Percentiles rank a stretch among this genome's conserved stretches.
Evolutionary conservation across 257 asterid genomes (phyloP).

Genomic region (Gynochthodes officinalis): DNA sequence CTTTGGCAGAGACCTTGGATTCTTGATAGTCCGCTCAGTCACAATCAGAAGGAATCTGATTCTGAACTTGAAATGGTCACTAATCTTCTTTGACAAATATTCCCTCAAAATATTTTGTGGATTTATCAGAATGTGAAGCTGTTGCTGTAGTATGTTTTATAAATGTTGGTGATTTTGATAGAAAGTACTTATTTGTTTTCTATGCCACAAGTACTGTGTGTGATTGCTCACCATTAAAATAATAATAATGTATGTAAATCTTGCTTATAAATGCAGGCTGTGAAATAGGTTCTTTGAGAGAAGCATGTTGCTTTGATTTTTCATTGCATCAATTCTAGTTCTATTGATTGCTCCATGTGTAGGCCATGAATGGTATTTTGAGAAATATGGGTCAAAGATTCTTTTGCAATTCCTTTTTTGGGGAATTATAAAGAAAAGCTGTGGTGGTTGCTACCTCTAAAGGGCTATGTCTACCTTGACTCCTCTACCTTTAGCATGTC

Average conservation of each 20-base stretch:
- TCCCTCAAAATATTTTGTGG: background rate
- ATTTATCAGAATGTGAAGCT: background rate
- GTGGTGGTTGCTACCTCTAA: background rate
- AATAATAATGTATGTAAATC: background rate
- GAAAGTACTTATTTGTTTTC: background rate
- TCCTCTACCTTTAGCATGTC: background rate
- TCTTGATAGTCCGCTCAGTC: conserved; percentile 29
- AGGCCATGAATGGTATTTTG: background rate
- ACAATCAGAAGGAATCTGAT: conserved; percentile 27
- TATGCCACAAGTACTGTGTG: background rate
- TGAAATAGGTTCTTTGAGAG: background rate
- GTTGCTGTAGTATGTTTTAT: background rate
- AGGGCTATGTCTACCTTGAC: background rate
- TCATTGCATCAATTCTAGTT: too few species aligned
- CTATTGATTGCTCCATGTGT: background rate
- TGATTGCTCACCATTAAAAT: background rate
- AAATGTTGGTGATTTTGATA: background rate
- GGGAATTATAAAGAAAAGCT: background rate
- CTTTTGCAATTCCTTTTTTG: background rate
- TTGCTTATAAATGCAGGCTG: background rate
- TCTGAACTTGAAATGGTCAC: conserved; percentile 43
- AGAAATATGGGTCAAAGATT: background rate
- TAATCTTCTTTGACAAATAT: background rate
- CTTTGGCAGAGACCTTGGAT: conserved; percentile 47
- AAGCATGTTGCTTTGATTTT: too few species aligned